Evolutionary conservation across 768 basidiomycete genomes (phyloP).

Genomic region (Chalciporus piperatus): DNA sequence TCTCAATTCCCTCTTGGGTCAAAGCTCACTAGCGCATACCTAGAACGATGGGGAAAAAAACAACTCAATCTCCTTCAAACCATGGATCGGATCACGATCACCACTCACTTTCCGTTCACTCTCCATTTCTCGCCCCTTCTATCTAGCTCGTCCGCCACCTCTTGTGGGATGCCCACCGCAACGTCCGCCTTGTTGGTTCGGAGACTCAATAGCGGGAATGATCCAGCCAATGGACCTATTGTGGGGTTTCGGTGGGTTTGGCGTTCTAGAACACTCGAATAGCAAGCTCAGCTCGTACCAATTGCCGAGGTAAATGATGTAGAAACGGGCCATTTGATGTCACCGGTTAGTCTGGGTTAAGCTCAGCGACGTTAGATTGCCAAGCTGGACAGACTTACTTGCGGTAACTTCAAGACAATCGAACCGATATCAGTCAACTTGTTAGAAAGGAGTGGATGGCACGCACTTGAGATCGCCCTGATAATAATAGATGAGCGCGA

Average conservation of each 20-base stretch:
- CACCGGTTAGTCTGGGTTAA: constrained; percentile 73
- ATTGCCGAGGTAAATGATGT: constrained; percentile 73
- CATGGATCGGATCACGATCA: neutral
- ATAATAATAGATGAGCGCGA: constrained; percentile 18
- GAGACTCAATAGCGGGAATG: constrained; percentile 79
- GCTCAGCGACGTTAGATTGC: neutral
- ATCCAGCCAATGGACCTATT: constrained; percentile 71
- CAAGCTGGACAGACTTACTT: constrained; percentile 52
- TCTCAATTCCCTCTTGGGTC: constrained; percentile 15
- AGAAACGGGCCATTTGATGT: constrained; percentile 82
- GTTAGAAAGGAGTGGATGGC: neutral
- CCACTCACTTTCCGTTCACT: constrained; percentile 67
- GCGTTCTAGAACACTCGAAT: neutral
- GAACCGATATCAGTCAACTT: neutral
- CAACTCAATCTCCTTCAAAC: neutral
- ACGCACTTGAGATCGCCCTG: constrained; percentile 90
- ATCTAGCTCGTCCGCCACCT: constrained; percentile 67
- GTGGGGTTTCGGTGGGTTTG: neutral
- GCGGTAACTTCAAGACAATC: constrained; percentile 56
- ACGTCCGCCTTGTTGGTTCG: constrained; percentile 97
- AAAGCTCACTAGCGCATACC: constrained; percentile 34
- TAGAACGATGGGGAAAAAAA: constrained; percentile 1
- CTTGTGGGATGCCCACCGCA: constrained; percentile 71
- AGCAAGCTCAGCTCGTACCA: constrained; percentile 41
- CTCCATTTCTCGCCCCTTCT: constrained; percentile 69